These are phyloP conservation scores for Golubevia sp. DNA, from an alignment of 1,284 basidiomycete genomes.

Conservation along the genomic window DNA sequence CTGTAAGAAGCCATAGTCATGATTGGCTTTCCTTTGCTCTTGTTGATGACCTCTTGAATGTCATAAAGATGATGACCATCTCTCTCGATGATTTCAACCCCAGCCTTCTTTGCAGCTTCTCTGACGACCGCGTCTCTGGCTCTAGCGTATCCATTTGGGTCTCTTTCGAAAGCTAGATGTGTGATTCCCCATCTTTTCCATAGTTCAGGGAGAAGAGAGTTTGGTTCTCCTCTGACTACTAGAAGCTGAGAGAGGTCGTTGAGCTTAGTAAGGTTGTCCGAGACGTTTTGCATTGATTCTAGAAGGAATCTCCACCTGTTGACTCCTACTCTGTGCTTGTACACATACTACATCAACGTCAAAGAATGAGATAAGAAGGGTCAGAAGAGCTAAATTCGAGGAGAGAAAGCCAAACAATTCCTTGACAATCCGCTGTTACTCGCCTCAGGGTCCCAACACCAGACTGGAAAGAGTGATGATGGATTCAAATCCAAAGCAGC, in stretches of 20 bases:
- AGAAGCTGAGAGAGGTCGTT: conserved; percentile 64
- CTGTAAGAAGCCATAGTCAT: conserved; percentile 36
- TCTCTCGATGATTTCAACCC: conserved; percentile 28
- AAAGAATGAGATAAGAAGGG: conserved; percentile 34
- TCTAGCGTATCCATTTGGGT: conserved; percentile 24
- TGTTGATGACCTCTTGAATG: conserved; percentile 31
- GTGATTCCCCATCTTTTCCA: conserved; percentile 66
- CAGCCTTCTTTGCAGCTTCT: conserved; percentile 25
- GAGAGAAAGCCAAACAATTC: too few species aligned
- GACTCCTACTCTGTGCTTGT: conserved; percentile 64
- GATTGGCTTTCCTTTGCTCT: conserved; percentile 33
- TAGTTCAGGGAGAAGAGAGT: conserved; percentile 63
- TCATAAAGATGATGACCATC: conserved; percentile 42
- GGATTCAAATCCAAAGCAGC: conserved; percentile 63
- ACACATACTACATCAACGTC: conserved; percentile 62
- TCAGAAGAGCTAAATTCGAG: conserved; percentile 57
- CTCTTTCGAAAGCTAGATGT: conserved; percentile 63
- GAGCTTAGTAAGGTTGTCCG: conserved; percentile 60
- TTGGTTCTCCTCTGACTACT: conserved; percentile 65
- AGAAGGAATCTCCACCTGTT: conserved; percentile 66
- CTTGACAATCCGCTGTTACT: conserved; percentile 1
- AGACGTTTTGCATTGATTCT: conserved; percentile 63
- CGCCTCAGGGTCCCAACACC: conserved; percentile 52
- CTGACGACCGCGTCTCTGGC: conserved; percentile 21
- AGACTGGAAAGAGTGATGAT: conserved; percentile 64